Conservation (phyloP, 805 yeast species). For the Kuraishia piskuri region DNA sequence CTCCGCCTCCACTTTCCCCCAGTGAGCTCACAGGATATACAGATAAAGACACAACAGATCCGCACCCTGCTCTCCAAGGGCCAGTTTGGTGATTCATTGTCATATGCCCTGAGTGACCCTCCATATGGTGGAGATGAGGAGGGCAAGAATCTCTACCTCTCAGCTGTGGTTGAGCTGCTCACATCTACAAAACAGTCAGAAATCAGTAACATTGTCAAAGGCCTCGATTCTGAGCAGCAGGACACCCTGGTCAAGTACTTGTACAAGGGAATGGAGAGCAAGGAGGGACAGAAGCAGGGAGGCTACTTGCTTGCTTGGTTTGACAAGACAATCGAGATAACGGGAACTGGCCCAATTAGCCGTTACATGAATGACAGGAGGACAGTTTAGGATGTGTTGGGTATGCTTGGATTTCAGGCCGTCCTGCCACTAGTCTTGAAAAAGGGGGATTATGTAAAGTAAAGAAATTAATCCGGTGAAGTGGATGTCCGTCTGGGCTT, state of each 20-base stretch:
- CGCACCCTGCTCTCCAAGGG: slow-evolving; percentile 66
- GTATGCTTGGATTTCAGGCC: neutral
- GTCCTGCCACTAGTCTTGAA: neutral
- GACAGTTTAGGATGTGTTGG: slow-evolving; percentile 39
- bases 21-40: slow-evolving; percentile 45
- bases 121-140: slow-evolving; percentile 73
- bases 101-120: slow-evolving; percentile 56
- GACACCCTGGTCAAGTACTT: slow-evolving; percentile 76
- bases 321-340: slow-evolving; percentile 74
- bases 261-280: slow-evolving; percentile 75
- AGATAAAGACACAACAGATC: slow-evolving; percentile 43
- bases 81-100: slow-evolving; percentile 58
- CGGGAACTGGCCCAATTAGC: slow-evolving; percentile 86
- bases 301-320: slow-evolving; percentile 86
- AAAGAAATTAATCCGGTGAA: no score
- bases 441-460: neutral
- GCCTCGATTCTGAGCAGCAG: slow-evolving; percentile 55
- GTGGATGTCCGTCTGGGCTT: no score
- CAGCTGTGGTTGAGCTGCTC: slow-evolving; percentile 62
- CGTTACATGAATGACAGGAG: slow-evolving; percentile 83
- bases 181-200: slow-evolving; percentile 62
- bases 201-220: slow-evolving; percentile 49
- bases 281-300: slow-evolving; percentile 77
- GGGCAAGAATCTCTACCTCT: slow-evolving; percentile 43
- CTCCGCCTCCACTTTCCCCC: slow-evolving; percentile 47